phyloP scores from a whole-genome alignment of 1,139 yeast species.

The Blastobotrys proliferans region DNA sequence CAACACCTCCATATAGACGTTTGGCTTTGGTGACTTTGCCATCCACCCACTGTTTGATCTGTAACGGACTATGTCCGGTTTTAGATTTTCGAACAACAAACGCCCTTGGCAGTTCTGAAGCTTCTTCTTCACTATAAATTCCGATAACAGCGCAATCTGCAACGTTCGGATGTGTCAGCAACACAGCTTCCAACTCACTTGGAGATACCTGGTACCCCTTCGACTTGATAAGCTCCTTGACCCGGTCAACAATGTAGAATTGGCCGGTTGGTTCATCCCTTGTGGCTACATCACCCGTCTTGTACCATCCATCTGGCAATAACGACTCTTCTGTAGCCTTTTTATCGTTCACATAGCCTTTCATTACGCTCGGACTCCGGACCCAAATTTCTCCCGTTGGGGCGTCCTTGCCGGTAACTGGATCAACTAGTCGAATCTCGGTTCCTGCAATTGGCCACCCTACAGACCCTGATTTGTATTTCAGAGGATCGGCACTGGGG shows the following conservation, averaged over 20 bases:
- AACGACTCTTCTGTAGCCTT: conserved; percentile 49
- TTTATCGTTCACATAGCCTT: conserved; percentile 55
- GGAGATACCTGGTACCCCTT: conserved; percentile 85
- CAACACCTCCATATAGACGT: conserved; percentile 40
- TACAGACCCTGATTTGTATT: conserved; percentile 37
- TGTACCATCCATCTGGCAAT: conserved; percentile 67
- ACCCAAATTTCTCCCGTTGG: conserved; percentile 57
- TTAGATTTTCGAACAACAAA: conserved; percentile 31
- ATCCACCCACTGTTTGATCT: conserved; percentile 34
- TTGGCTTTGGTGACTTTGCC: conserved; percentile 37
- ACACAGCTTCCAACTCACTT: conserved; percentile 66
- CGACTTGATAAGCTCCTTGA: conserved; percentile 74
- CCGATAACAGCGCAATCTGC: conserved; percentile 38
- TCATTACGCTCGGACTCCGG: conserved; percentile 68
- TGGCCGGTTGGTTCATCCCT: conserved; percentile 50
- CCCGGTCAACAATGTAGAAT: conserved; percentile 63
- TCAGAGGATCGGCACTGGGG: conserved; percentile 18
- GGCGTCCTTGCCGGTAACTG: conserved; percentile 40
- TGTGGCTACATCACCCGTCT: conserved; percentile 73
- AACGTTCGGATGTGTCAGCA: conserved; percentile 43
- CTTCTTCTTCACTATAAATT: conserved; percentile 29
- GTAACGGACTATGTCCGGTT: conserved; percentile 18
- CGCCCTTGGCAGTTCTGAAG: conserved; percentile 39
- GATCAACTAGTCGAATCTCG: conserved; percentile 44
- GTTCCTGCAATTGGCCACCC: conserved; percentile 45